Evolutionary conservation across 2,329 filamentous ascomycete genomes (phyloP).

Genomic region (Thelonectria discophora): DNA sequence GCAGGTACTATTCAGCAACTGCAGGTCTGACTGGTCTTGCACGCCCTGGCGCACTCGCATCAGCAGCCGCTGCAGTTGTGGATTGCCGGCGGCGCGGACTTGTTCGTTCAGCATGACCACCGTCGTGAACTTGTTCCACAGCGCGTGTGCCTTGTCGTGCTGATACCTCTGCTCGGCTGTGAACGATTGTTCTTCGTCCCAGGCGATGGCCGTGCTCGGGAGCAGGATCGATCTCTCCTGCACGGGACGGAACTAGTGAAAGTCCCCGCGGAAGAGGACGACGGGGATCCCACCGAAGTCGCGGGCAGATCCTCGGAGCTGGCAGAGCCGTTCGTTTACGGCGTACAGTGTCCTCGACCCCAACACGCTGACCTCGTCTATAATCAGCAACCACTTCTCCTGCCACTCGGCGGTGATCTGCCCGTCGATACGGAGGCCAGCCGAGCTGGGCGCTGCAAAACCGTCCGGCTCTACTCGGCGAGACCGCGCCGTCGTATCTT

Average conservation of each 20-base stretch:
- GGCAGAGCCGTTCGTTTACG: neutral
- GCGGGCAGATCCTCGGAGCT: neutral
- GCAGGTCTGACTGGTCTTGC: neutral
- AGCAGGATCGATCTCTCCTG: neutral
- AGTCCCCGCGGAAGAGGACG: slow-evolving; percentile 3
- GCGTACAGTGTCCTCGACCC: neutral
- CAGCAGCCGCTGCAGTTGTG: neutral
- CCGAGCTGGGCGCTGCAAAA: neutral
- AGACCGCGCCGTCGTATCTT: no score
- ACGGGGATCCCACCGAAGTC: neutral
- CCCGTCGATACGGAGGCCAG: neutral
- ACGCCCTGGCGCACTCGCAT: slow-evolving; percentile 1
- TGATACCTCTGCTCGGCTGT: neutral
- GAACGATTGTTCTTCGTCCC: neutral
- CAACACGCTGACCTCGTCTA: slow-evolving; percentile 7
- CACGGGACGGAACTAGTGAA: neutral
- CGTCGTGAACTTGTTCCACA: neutral
- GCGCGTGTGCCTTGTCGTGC: neutral
- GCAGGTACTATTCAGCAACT: neutral
- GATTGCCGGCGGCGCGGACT: neutral
- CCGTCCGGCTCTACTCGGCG: no score
- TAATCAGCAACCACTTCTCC: neutral
- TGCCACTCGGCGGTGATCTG: neutral
- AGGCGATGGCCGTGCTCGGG: no score
- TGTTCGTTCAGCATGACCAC: slow-evolving; percentile 12